These are phyloP conservation scores for Metarhizium humberi DNA, from an alignment of 2,329 filamentous ascomycete species.

Conservation along the genomic window DNA sequence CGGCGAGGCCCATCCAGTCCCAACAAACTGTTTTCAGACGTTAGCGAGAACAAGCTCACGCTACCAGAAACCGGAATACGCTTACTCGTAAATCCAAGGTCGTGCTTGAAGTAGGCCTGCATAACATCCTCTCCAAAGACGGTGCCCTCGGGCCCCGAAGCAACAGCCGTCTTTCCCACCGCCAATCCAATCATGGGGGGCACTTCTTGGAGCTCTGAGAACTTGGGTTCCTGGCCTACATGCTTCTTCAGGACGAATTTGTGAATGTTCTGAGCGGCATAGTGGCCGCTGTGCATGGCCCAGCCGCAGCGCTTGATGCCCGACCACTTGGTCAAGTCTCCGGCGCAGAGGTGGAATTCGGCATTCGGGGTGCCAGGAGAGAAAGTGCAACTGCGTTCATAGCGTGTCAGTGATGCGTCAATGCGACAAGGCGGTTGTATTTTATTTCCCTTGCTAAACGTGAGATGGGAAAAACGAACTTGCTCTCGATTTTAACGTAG, in stretches of 20 bases:
- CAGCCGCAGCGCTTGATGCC: constrained; percentile 73
- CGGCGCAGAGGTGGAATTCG: constrained; percentile 55
- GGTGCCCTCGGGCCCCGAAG: constrained; percentile 51
- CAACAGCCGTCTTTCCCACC: constrained; percentile 59
- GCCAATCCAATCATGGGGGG: constrained; percentile 62
- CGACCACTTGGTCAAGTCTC: constrained; percentile 62
- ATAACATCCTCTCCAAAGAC: constrained; percentile 53
- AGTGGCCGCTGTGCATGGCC: constrained; percentile 65
- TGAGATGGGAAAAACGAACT: constrained; percentile 26
- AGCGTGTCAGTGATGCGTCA: background rate
- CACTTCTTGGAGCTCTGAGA: constrained; percentile 41
- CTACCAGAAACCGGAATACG: constrained; percentile 9
- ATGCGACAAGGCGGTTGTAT: background rate
- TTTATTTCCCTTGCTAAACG: background rate
- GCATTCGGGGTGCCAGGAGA: constrained; percentile 44
- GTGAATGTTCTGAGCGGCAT: constrained; percentile 58
- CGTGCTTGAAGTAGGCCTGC: constrained; percentile 56
- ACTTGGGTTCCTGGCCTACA: constrained; percentile 31
- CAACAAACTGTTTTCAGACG: constrained; percentile 38
- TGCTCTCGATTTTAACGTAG: constrained; percentile 53
- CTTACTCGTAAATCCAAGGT: constrained; percentile 56
- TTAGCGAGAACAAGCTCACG: constrained; percentile 8
- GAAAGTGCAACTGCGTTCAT: constrained; percentile 41
- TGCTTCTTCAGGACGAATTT: constrained; percentile 43
- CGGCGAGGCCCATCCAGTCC: constrained; percentile 41